Evolutionary conservation across 169 alveolate genomes (phyloP).

Genomic region (Plasmodium inui): DNA sequence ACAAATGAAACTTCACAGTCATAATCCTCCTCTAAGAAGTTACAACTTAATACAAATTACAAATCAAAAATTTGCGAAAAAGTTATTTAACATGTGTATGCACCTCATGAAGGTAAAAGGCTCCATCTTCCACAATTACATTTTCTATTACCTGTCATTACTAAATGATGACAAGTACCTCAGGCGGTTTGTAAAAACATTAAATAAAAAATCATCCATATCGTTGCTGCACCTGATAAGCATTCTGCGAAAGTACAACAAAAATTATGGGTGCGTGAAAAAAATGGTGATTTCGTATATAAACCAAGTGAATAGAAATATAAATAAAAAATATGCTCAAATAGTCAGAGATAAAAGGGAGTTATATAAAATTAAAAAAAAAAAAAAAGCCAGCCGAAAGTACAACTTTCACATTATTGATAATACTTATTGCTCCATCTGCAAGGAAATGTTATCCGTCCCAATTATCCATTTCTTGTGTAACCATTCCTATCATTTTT

Average conservation of each 20-base stretch:
- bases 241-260: slow-evolving; percentile 53
- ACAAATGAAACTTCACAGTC: background rate
- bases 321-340: slow-evolving; percentile 44
- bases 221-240: slow-evolving; percentile 27
- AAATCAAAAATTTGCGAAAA: background rate
- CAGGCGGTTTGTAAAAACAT: slow-evolving; percentile 41
- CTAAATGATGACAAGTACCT: slow-evolving; percentile 61
- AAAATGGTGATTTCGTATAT: slow-evolving; percentile 41
- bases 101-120: slow-evolving; percentile 29
- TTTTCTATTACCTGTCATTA: slow-evolving; percentile 52
- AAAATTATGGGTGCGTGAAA: slow-evolving; percentile 34
- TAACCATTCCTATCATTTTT: slow-evolving; percentile 64
- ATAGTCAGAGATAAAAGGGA: slow-evolving; percentile 43
- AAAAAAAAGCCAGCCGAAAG: slow-evolving; percentile 12
- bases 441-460: slow-evolving; percentile 34
- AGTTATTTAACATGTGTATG: slow-evolving; percentile 38
- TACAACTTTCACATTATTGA: slow-evolving; percentile 53
- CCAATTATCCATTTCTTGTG: slow-evolving; percentile 66
- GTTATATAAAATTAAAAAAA: slow-evolving; percentile 50
- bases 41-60: background rate
- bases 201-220: slow-evolving; percentile 23
- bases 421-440: slow-evolving; percentile 42
- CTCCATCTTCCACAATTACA: slow-evolving; percentile 31
- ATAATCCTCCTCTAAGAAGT: background rate
- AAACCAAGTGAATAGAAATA: slow-evolving; percentile 37